These are phyloP conservation scores for Alternaria dauci DNA, from an alignment of 2,329 filamentous ascomycete genomes.

Conservation along the genomic window DNA sequence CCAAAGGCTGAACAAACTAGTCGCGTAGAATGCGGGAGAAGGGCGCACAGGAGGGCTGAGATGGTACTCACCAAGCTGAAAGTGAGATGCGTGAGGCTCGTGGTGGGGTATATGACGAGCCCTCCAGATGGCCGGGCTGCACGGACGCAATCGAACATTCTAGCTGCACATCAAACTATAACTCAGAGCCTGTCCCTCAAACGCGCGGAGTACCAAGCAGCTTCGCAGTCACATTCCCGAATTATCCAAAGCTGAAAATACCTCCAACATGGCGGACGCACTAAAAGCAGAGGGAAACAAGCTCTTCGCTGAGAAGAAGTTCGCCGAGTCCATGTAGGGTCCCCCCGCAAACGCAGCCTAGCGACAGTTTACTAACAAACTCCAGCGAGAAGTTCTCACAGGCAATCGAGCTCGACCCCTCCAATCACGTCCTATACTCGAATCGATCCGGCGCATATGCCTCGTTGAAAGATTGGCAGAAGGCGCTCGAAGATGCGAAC, in stretches of 20 bases:
- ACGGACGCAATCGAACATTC: conserved; percentile 45
- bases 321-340: conserved; percentile 90
- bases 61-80: conserved; percentile 16
- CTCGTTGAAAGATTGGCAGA: conserved; percentile 86
- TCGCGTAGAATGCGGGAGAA: background rate
- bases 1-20: background rate
- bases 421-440: conserved; percentile 97
- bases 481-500: conserved; percentile 86
- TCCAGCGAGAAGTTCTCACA: conserved; percentile 89
- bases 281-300: conserved; percentile 98
- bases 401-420: conserved; percentile 85
- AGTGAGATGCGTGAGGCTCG: conserved; percentile 12
- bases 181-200: conserved; percentile 42
- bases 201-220: conserved; percentile 24
- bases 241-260: conserved; percentile 8
- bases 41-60: conserved; percentile 9
- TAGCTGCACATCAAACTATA: conserved; percentile 45
- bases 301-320: conserved; percentile 97
- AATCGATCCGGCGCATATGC: conserved; percentile 90
- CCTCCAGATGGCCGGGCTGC: conserved; percentile 21
- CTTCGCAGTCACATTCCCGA: conserved; percentile 4
- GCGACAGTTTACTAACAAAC: conserved; percentile 24
- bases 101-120: conserved; percentile 29
- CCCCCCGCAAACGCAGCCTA: conserved; percentile 27
- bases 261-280: conserved; percentile 70